These are phyloP conservation scores for Lichina pygmaea DNA, from an alignment of 495 filamentous ascomycete species.

Conservation along the genomic window DNA sequence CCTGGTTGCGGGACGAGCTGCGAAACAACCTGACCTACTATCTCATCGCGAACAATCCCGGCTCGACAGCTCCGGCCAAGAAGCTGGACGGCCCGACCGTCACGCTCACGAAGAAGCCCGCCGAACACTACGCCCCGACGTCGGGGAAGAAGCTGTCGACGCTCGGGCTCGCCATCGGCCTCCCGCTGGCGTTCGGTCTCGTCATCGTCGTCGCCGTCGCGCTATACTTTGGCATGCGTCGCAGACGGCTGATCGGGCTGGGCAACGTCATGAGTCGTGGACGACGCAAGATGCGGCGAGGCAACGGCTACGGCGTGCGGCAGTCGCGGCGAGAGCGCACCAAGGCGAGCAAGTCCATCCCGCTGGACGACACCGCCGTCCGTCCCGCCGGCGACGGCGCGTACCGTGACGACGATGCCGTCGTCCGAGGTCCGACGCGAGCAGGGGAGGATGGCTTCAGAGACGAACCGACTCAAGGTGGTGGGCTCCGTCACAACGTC, in stretches of 20 bases:
- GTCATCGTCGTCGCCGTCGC: constrained; percentile 1
- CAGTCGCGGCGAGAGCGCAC: constrained; percentile 2
- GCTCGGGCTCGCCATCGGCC: constrained; percentile 1
- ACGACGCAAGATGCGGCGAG: not conserved
- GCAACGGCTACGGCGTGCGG: constrained; percentile 1
- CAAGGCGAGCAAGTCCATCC: not conserved
- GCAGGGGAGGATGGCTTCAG: not conserved
- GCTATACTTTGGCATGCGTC: constrained; percentile 1
- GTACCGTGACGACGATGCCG: not conserved
- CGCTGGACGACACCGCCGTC: not conserved
- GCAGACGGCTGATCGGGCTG: not conserved
- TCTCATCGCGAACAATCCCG: not conserved
- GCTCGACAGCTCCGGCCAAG: not conserved
- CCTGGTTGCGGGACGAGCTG: constrained; percentile 13
- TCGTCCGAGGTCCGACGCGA: not conserved
- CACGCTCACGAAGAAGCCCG: not conserved
- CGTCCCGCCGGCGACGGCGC: not conserved
- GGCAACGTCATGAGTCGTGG: not conserved
- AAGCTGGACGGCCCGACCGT: not conserved
- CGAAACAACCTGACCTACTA: constrained; percentile 8
- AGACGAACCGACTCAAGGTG: not conserved
- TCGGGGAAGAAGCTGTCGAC: not conserved
- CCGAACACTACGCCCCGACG: not conserved
- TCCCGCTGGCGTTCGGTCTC: not conserved
- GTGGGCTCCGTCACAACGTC: not conserved